Base-by-base conservation (phyloP, 768 basidiomycete species). In the Suillus fuscotomentosus region DNA sequence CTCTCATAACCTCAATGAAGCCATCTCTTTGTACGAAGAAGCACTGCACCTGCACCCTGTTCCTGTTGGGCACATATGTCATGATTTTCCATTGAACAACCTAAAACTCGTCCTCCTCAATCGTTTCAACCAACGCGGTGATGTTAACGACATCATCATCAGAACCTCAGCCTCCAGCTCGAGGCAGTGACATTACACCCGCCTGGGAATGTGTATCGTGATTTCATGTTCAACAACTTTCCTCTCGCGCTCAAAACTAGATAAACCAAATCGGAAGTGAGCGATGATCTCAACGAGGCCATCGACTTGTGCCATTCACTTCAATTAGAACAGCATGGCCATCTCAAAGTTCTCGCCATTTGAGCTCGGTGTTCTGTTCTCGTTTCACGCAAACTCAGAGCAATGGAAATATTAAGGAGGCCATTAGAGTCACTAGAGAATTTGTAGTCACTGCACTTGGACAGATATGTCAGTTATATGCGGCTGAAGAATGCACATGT, bases 341-440 rank as follows among this genome's bases (percentile, higher is more conserved):
- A 50, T 9, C 47, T 22, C 14, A 5, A 6, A 31, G 5, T 31
- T 31, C 6, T 5, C 22, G 22, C 48, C 14, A 22, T 24, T 56
- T 55, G 15, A 50, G 50, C 59, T 69, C 31, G 24, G 31, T 27
- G 65, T 51, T 48, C 65, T 71, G 5, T n/a, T 14, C 14, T 43
- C 56, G 36, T 48, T 64, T 36, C 15, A 34, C 36, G 10, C n/a
- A 14, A 45, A 27, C 3, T 64, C 31, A 38, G 27, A 53, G 42
- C 5, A 13, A 31, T 7, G 8, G 34, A 57, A 34, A 67, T 43
- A 13, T 67, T 3, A 55, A 61, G 10, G 64, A 62, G 22, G 53
- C 56, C 24, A 65, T 65, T 34, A 11, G 55, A 38, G 13, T 51
- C 67, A 20, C 51, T 65, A 14, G 36, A 4, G 5, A 27, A 47